Conservation (phyloP, 208 protist genomes). For the Trypanosoma platydactyli region DNA sequence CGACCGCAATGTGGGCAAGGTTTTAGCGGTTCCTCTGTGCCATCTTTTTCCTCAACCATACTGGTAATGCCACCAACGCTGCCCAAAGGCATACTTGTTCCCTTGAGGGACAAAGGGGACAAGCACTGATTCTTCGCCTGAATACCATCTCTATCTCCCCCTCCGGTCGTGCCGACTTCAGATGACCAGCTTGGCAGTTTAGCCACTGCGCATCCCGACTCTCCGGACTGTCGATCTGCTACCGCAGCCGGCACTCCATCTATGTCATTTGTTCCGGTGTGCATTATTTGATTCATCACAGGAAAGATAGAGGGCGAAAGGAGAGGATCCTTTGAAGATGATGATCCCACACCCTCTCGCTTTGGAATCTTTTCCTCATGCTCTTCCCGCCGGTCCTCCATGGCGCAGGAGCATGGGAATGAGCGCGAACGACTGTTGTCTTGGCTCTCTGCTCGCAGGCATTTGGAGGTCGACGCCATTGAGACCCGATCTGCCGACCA, state of each 20-base stretch:
- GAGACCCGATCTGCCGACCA: not conserved
- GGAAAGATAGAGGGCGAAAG: not conserved
- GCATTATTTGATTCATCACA: not conserved
- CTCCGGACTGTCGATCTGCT: constrained; percentile 15
- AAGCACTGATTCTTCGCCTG: not conserved
- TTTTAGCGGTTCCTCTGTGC: constrained; percentile 40
- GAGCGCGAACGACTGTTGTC: constrained; percentile 16
- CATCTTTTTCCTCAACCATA: constrained; percentile 23
- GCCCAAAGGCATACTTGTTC: constrained; percentile 1
- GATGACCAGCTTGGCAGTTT: not conserved
- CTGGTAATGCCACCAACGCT: constrained; percentile 1
- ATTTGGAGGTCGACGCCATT: not conserved
- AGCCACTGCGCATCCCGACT: constrained; percentile 2
- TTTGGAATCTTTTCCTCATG: not conserved
- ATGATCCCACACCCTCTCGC: not conserved
- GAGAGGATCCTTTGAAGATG: constrained; percentile 3
- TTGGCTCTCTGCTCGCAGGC: constrained; percentile 7
- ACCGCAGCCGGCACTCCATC: constrained; percentile 53
- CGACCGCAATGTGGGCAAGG: constrained; percentile 77
- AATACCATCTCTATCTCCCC: constrained; percentile 5
- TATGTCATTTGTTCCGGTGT: constrained; percentile 11
- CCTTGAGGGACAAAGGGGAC: not conserved
- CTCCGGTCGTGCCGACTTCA: no score
- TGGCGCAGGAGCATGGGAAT: not conserved
- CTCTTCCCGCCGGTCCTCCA: constrained; percentile 14